These are phyloP conservation scores for Nannochloris sp. DNA, from an alignment of 139 green algal species.

Conservation along the genomic window DNA sequence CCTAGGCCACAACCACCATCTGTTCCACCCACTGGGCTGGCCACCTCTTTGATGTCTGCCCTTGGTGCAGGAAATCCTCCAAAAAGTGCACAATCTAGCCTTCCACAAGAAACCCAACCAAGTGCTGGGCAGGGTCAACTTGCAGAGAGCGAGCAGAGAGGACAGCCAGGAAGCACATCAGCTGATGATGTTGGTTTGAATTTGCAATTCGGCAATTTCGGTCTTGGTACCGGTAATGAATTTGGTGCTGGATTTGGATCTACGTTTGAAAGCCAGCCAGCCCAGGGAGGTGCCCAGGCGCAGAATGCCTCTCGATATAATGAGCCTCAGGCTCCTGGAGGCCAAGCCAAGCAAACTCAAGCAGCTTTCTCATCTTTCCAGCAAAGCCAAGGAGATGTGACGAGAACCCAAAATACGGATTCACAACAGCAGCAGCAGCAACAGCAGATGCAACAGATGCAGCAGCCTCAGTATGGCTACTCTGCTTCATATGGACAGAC, in stretches of 20 bases:
- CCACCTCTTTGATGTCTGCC: conserved; percentile 18
- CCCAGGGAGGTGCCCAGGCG: conserved; percentile 10
- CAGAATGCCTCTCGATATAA: conserved; percentile 11
- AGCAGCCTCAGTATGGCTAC: not conserved
- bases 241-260: conserved; percentile 18
- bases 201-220: conserved; percentile 40
- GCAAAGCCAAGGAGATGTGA: not conserved
- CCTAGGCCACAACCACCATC: conserved; percentile 8
- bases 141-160: not conserved
- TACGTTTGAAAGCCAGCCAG: conserved; percentile 2
- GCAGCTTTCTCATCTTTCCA: not conserved
- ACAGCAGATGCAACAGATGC: conserved; percentile 1
- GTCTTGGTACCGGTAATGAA: conserved; percentile 19
- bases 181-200: conserved; percentile 23
- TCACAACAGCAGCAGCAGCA: conserved; percentile 17
- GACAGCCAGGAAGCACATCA: conserved; percentile 1
- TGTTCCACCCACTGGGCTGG: not conserved
- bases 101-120: not conserved
- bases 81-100: conserved; percentile 7
- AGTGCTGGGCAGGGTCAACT: conserved; percentile 20
- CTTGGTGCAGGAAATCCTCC: conserved; percentile 1
- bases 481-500: not conserved
- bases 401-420: not conserved
- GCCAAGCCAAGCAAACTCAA: not conserved
- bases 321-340: conserved; percentile 11